phyloP scores from a whole-genome alignment of 2,329 filamentous ascomycete genomes.

The Penicillium psychrosexuale region DNA sequence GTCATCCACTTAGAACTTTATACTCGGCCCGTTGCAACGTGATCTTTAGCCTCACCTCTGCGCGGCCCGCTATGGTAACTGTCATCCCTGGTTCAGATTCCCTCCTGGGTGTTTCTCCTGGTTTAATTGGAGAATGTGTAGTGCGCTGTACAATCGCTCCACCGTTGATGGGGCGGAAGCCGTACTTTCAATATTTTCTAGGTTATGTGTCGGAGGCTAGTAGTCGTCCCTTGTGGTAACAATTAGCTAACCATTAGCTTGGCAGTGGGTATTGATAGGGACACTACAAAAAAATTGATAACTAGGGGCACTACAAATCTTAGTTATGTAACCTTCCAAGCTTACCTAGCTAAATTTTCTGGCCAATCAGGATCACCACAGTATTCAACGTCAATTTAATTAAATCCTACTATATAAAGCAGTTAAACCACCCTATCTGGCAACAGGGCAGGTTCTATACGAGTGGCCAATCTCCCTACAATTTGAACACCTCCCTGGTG shows the following conservation, averaged over 20 bases:
- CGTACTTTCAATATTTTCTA: not conserved
- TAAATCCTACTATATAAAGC: too few species aligned
- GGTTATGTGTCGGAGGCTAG: not conserved
- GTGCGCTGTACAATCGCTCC: not conserved
- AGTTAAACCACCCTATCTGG: too few species aligned
- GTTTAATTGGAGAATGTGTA: not conserved
- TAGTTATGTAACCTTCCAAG: too few species aligned
- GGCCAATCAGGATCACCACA: too few species aligned
- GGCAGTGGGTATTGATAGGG: too few species aligned
- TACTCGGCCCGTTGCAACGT: constrained; percentile 20
- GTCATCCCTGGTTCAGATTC: not conserved
- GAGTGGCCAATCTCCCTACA: too few species aligned
- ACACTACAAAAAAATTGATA: too few species aligned
- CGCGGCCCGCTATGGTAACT: not conserved
- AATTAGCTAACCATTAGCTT: not conserved
- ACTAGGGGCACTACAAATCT: too few species aligned
- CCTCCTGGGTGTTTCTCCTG: not conserved
- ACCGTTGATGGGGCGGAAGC: not conserved
- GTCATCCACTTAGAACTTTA: constrained; percentile 12
- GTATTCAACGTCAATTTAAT: too few species aligned
- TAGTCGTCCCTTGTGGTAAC: not conserved
- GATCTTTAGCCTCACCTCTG: constrained; percentile 9
- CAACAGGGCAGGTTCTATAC: too few species aligned
- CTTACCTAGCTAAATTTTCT: too few species aligned
- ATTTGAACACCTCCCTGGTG: too few species aligned